Conservation (phyloP, 2,329 filamentous ascomycete genomes). For the Fusarium sp. region DNA sequence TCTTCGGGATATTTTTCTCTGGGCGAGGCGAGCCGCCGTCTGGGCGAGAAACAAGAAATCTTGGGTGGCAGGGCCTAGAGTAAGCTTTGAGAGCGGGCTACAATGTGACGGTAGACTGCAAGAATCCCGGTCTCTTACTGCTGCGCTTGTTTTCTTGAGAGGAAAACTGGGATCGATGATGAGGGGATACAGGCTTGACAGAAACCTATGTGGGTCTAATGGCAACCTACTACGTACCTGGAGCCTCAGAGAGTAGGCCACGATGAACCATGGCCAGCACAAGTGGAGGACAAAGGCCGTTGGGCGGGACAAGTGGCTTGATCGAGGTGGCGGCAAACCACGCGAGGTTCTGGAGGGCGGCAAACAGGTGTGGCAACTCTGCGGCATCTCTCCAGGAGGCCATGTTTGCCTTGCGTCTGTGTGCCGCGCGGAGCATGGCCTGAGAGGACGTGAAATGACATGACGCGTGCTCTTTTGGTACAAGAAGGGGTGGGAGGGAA, state of each 20-base stretch:
- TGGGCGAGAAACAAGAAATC: not conserved
- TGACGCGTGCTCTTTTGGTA: slow-evolving; percentile 20
- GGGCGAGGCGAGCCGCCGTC: not conserved
- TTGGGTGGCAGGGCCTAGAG: not conserved
- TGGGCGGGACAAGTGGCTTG: slow-evolving; percentile 14
- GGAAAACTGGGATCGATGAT: slow-evolving; percentile 14
- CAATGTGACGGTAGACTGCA: not conserved
- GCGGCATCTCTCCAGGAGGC: slow-evolving; percentile 8
- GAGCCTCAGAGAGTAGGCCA: not conserved
- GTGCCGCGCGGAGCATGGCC: slow-evolving; percentile 28
- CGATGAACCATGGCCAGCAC: not conserved
- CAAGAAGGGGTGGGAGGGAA: slow-evolving; percentile 6
- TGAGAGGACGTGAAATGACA: slow-evolving; percentile 34
- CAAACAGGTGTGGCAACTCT: slow-evolving; percentile 21
- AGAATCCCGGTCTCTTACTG: not conserved
- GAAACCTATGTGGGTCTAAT: not conserved
- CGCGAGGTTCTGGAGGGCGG: slow-evolving; percentile 8
- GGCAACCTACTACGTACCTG: not conserved
- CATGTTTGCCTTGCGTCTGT: slow-evolving; percentile 39
- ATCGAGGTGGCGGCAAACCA: slow-evolving; percentile 20
- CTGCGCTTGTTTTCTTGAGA: not conserved
- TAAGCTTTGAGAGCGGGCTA: not conserved
- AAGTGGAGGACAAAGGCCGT: slow-evolving; percentile 24
- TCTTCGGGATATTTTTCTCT: not conserved
- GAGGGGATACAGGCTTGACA: slow-evolving; percentile 13